Percentiles rank a stretch among this genome's conserved stretches.
Evolutionary conservation across 2,329 filamentous ascomycete species (phyloP).

Genomic region (Colletotrichum costaricense): DNA sequence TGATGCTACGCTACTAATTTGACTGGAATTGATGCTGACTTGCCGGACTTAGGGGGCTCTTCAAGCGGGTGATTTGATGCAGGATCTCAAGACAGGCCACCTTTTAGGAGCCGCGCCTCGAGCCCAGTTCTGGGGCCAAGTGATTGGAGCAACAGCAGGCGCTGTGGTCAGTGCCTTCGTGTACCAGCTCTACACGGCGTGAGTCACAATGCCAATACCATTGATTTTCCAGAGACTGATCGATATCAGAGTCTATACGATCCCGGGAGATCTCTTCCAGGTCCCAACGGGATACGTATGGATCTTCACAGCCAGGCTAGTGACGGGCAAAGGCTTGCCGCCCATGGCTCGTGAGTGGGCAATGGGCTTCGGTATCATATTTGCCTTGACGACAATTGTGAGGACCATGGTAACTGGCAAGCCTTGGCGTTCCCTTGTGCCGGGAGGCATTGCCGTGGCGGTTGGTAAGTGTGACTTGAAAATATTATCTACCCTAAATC

Average conservation of each 20-base stretch:
- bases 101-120: constrained; percentile 91
- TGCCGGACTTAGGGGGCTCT: constrained; percentile 71
- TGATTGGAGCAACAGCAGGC: constrained; percentile 88
- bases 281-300: constrained; percentile 96
- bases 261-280: constrained; percentile 91
- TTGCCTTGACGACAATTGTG: constrained; percentile 75
- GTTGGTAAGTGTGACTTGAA: constrained; percentile 67
- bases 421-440: constrained; percentile 80
- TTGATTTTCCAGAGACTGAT: background rate
- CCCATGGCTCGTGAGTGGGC: constrained; percentile 86
- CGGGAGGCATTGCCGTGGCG: constrained; percentile 94
- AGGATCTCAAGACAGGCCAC: constrained; percentile 97
- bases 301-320: constrained; percentile 94
- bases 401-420: constrained; percentile 69
- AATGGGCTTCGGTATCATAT: constrained; percentile 78
- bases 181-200: constrained; percentile 86
- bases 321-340: constrained; percentile 90
- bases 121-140: constrained; percentile 96
- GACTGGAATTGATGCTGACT: constrained; percentile 12
- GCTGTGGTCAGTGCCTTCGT: constrained; percentile 88
- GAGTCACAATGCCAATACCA: constrained; percentile 37
- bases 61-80: constrained; percentile 95
- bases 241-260: constrained; percentile 76
- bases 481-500: background rate
- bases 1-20: background rate